Percentiles rank a stretch among this genome's conserved stretches.
These are phyloP conservation scores for Stephania yunnanensis DNA, from an alignment of 164 flowering plant genomes.

Conservation along the genomic window DNA sequence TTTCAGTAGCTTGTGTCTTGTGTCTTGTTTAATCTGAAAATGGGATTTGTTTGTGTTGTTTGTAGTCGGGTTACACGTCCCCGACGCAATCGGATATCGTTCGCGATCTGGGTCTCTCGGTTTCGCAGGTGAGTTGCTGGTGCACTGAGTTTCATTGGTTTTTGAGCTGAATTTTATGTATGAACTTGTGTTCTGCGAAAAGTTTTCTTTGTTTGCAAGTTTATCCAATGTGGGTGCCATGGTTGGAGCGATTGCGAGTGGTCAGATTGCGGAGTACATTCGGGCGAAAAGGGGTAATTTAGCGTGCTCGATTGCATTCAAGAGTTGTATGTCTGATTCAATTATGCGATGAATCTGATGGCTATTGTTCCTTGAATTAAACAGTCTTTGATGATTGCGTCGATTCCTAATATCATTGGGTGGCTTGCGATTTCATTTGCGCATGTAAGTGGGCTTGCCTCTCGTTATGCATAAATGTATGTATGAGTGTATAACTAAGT, in stretches of 20 bases:
- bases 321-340: no score
- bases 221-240: conserved; percentile 69
- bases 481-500: no score
- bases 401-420: conserved; percentile 78
- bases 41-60: neutral
- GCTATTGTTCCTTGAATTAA: neutral
- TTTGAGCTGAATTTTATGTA: neutral
- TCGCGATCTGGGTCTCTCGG: conserved; percentile 37
- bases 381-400: conserved; percentile 71
- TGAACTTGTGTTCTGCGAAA: neutral
- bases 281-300: conserved; percentile 61
- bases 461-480: no score
- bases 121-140: conserved; percentile 33
- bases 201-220: conserved; percentile 66
- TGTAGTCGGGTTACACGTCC: conserved; percentile 57
- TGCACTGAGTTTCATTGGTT: no score
- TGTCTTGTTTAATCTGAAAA: conserved; percentile 4
- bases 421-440: conserved; percentile 82
- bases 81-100: conserved; percentile 56
- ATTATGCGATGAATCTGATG: no score
- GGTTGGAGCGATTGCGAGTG: conserved; percentile 78
- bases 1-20: neutral
- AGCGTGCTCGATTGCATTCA: neutral
- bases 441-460: conserved; percentile 32
- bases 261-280: conserved; percentile 66